A percentile compares a stretch with the other conserved stretches of the same genome.
Evolutionary conservation across 345 rosid genomes (phyloP).

Genomic region (Dimocarpus longan): DNA sequence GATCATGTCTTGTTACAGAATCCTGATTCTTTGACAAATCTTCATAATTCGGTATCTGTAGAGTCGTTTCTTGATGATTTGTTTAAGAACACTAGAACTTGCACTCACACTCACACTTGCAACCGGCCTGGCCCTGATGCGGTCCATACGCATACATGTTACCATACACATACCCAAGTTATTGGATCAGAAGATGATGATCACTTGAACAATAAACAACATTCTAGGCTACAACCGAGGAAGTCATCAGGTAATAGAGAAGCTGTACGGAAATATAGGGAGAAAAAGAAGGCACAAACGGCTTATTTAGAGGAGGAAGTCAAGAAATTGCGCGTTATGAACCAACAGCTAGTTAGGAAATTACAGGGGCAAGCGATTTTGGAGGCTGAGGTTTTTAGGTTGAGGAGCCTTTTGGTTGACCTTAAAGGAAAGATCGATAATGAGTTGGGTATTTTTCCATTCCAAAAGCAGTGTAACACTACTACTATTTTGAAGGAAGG

Average conservation of each 20-base stretch:
- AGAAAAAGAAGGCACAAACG: conserved; percentile 77
- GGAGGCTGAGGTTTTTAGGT: conserved; percentile 58
- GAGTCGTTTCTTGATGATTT: conserved; percentile 44
- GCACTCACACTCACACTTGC: conserved; percentile 81
- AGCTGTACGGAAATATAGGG: conserved; percentile 79
- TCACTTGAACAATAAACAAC: conserved; percentile 27
- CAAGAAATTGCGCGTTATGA: conserved; percentile 43
- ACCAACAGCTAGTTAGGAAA: conserved; percentile 53
- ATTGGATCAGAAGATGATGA: conserved; percentile 49
- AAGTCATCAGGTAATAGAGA: conserved; percentile 68
- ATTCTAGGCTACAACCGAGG: conserved; percentile 31
- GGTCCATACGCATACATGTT: conserved; percentile 67
- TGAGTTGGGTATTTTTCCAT: conserved; percentile 53
- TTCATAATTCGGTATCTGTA: conserved; percentile 29
- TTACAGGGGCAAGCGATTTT: conserved; percentile 54
- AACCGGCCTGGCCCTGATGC: conserved; percentile 70
- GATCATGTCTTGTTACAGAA: conserved; percentile 30
- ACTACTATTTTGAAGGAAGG: conserved; percentile 39
- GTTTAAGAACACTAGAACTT: conserved; percentile 45
- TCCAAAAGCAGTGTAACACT: conserved; percentile 38
- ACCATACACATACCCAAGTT: conserved; percentile 65
- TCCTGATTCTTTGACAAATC: conserved; percentile 30
- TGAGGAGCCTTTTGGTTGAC: conserved; percentile 48
- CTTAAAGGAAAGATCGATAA: conserved; percentile 54
- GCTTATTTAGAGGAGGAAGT: conserved; percentile 79